Evolutionary conservation across 129 eudicot genomes (phyloP), one percentile per base, ranked within the genome.

Genomic region (Cynara cardunculus): DNA sequence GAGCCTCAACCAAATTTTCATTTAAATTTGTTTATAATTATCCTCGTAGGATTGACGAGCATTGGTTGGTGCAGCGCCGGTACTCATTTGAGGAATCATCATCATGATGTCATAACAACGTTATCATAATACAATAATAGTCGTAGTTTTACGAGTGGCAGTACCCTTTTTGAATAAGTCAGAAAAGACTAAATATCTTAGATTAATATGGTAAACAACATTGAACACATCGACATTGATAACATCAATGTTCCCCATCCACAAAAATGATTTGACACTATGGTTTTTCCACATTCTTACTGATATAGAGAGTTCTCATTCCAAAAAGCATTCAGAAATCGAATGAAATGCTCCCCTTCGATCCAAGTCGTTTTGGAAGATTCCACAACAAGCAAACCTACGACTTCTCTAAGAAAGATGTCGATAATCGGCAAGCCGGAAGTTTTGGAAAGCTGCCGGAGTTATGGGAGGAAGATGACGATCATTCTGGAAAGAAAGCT

Each of bases 141-240:
- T 62, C 56, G 77, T 69, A 18, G 0, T 65, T 75, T 75, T 69
- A 26, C 69, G 37, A 14, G 70, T 71, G 77, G 69, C 41, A 61
- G 41, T 39, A 49, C 41, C 74, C 35, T 62, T 61, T 70, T 71
- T 39, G 86, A 83, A 83, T 53, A 71, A 61, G 78, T 77, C 82
- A 62, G 35, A 70, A 26, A 25, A 72, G 12, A 16, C 34, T 82
- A 22, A 72, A 71, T 25, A 80, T 76, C 82, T 71, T 75, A 25
- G 70, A 80, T 70, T 73, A 66, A 72, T 76, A 75, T 80, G 28
- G 16, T 10, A 2, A 74, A 30, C 79, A 37, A 77, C 82, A 76
- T 71, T 77, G 82, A 28, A 83, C 82, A 39, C 61, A 77, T 77
- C 86, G 28, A 77, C 53, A 83, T 14, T 39, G 86, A 83, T 77